These are phyloP conservation scores for Platanthera zijinensis DNA, from an alignment of 106 monocot species.

Conservation along the genomic window DNA sequence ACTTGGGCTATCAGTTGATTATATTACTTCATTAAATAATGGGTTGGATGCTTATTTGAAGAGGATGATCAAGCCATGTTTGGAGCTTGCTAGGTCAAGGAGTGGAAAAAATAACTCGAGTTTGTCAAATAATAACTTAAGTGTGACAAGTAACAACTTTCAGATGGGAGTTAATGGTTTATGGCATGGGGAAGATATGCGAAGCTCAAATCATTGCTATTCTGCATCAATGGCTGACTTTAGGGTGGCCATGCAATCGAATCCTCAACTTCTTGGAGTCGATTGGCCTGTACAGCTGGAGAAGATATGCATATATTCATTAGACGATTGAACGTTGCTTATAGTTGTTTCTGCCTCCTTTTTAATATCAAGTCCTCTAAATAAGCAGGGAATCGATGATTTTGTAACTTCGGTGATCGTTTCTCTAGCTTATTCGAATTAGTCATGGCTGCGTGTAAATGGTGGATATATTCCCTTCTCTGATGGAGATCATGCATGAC, in stretches of 20 bases:
- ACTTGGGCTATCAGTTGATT: slow-evolving; percentile 35
- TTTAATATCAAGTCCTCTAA: slow-evolving; percentile 1
- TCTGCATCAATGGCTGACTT: slow-evolving; percentile 38
- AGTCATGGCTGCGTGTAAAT: neutral
- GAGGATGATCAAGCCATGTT: slow-evolving; percentile 58
- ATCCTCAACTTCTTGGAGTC: slow-evolving; percentile 59
- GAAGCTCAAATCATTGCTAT: slow-evolving; percentile 18
- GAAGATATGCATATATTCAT: slow-evolving; percentile 37
- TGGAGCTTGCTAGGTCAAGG: slow-evolving; percentile 62
- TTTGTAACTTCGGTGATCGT: neutral
- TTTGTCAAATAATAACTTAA: slow-evolving; percentile 13
- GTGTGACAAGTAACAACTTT: slow-evolving; percentile 18
- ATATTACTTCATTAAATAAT: slow-evolving; percentile 49
- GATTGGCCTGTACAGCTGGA: slow-evolving; percentile 60
- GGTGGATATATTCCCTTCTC: neutral
- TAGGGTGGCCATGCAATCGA: slow-evolving; percentile 52
- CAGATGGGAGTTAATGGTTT: slow-evolving; percentile 10
- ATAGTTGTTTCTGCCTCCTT: neutral
- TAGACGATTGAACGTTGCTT: slow-evolving; percentile 14
- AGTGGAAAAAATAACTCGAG: slow-evolving; percentile 7
- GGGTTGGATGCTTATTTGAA: slow-evolving; percentile 58
- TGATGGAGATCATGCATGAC: neutral
- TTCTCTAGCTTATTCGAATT: slow-evolving; percentile 1
- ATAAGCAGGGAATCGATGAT: neutral
- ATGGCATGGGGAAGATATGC: slow-evolving; percentile 22